Evolutionary conservation across 495 filamentous ascomycete genomes (phyloP), one percentile per base, ranked within the genome.

Genomic region (Talaromyces thailandensis): DNA sequence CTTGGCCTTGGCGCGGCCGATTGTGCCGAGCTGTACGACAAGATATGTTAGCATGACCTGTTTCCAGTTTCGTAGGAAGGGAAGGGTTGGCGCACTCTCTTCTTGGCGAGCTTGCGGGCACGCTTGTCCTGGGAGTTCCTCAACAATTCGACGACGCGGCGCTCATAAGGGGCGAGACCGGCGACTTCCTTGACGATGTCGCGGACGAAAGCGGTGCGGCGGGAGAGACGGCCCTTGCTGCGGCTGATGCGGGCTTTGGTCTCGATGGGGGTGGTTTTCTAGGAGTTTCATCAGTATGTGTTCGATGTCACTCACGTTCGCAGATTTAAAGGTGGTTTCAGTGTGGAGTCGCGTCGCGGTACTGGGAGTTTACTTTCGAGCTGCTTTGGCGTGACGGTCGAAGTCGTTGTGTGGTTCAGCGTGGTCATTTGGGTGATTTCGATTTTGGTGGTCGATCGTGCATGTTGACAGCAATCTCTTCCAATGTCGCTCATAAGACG

Each of bases 121-220:
- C 94, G 91, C 89, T 98, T 98, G 80, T 98, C 94, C 82, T 96
- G 96, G 83, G 88, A 86, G 86, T 98, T 98, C 69, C 94, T 91
- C 76, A 98, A 87, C 67, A 98, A 84, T 86, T 98, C 94, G 76
- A 98, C 95, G 73, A 98, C 90, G 70, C 94, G 92, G 75, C 93
- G 92, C 84, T 98, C 94, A 74, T 97, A 97, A 70, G 92, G 93
- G 67, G 93, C 92, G 71, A 96, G 90, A 77, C 91, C 89, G 67
- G 76, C 69, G 65, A 97, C 94, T 81, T 98, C 94, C 83, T 92
- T 93, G 72, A 96, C 90, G 75, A 98, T 89, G 72, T 94, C 89
- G 68, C 90, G 83, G 65, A 96, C 93, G 80, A 98, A 97, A 64
- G 87, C 85, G 66, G 94, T 98, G 66, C 90, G 84, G 84, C 92